Base-by-base conservation (phyloP, 1,284 basidiomycete species). In the Cutaneotrichosporon arboriforme region DNA sequence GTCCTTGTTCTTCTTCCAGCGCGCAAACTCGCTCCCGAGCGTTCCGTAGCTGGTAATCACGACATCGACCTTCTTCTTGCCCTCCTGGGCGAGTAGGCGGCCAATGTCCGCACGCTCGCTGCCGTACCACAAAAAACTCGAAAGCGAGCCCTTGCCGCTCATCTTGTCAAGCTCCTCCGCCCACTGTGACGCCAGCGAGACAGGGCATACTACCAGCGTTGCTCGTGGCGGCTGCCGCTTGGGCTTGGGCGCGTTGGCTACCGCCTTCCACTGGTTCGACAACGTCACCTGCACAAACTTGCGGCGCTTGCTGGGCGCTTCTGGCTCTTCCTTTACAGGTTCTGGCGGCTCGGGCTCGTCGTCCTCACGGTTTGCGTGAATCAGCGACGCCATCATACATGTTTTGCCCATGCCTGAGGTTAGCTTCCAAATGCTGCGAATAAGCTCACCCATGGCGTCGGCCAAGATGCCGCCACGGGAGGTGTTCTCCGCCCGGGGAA, bases 321-420 rank as follows among this genome's bases (percentile, higher is more conserved):
- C 67, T 1, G 58, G 61, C 43, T 67, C 64, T 20, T 53, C 49
- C 39, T 52, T 47, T 4, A 54, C 42, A 1, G 48, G 37, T 38
- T 52, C 23, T 1, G 54, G 38, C 3, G 43, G n/a, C 7, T 46
- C 51, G n/a, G 55, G 49, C 22, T 62, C 59, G 4, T 61, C 61
- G 20, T 75, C 69, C n/a, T 67, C 66, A 37, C 80, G 80, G 58
- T 87, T 89, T 12, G 84, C 84, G 62, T 96, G 91, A 22, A 97
- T 87, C 36, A 97, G 81, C 12, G 90, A 85, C 1, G 92, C 88
- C 47, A 97, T 77, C 90, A 96, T 94, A 66, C 72, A 74, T 5
- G 94, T 97, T 77, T 98, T 98, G 4, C 94, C 94, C 84, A 97
- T 89, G 9, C 93, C 90, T 89, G 86, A 4, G 18, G 47, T 57